Percentiles rank a stretch among this genome's conserved stretches.
These are phyloP conservation scores for Inga laurina DNA, from an alignment of 306 rosid species.

Conservation along the genomic window DNA sequence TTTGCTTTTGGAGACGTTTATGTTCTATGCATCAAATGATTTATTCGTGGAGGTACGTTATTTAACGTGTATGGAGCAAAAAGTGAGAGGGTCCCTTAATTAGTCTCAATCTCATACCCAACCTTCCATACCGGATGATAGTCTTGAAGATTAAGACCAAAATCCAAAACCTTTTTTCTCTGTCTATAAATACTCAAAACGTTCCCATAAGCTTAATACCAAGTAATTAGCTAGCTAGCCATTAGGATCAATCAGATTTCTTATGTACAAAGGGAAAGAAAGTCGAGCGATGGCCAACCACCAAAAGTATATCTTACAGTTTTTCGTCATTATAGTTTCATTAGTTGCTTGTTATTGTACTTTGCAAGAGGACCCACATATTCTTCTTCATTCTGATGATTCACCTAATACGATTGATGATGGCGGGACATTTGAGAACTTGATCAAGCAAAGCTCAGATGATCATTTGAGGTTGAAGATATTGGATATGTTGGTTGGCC, in stretches of 20 bases:
- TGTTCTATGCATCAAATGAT: neutral
- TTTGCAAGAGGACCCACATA: constrained; percentile 44
- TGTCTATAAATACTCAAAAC: constrained; percentile 38
- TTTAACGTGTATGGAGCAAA: constrained; percentile 23
- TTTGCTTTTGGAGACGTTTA: neutral
- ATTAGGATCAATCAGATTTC: neutral
- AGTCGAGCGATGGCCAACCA: constrained; percentile 39
- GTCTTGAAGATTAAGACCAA: neutral
- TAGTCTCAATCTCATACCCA: constrained; percentile 24
- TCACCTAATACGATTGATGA: constrained; percentile 38
- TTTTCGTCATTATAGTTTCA: constrained; percentile 33
- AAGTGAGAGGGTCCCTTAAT: constrained; percentile 17
- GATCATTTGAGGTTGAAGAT: constrained; percentile 27
- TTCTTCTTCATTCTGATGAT: constrained; percentile 12
- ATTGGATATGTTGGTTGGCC: constrained; percentile 1
- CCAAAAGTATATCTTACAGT: constrained; percentile 19
- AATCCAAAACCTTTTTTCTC: neutral
- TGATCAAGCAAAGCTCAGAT: constrained; percentile 37
- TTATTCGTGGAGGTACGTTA: neutral
- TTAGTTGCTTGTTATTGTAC: constrained; percentile 37
- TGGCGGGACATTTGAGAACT: constrained; percentile 32
- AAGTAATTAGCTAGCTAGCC: neutral
- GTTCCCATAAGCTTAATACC: constrained; percentile 17
- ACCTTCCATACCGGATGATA: constrained; percentile 20
- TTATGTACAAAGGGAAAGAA: constrained; percentile 7